phyloP scores from a whole-genome alignment of 805 yeast species.

The Monosporozyma aquatica region DNA sequence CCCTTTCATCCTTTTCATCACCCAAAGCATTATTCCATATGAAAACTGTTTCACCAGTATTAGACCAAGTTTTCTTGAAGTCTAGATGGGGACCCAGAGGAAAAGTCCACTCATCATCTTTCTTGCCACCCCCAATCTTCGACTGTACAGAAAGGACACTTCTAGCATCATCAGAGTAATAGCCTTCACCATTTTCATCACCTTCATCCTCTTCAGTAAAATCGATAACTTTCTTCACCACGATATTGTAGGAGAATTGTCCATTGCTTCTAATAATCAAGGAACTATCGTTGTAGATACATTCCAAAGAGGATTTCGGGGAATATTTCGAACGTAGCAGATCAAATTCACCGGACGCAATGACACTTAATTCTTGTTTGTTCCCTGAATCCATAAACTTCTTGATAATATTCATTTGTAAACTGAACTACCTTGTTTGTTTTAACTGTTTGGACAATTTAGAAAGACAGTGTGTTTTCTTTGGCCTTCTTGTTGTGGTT shows the following conservation, averaged over 20 bases:
- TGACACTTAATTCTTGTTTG: conserved; percentile 51
- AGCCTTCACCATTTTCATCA: conserved; percentile 41
- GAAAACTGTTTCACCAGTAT: conserved; percentile 49
- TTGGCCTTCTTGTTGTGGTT: too few relatives aligned
- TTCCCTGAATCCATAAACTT: conserved; percentile 50
- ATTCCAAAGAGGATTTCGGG: conserved; percentile 81
- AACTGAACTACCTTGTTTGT: too few relatives aligned
- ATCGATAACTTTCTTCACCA: conserved; percentile 60
- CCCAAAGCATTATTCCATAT: conserved; percentile 80
- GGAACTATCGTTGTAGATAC: conserved; percentile 71
- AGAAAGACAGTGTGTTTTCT: too few relatives aligned
- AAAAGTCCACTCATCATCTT: conserved; percentile 62
- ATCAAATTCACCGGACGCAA: conserved; percentile 74
- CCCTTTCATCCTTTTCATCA: conserved; percentile 71
- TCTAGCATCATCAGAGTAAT: conserved; percentile 30
- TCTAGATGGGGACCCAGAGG: conserved; percentile 52
- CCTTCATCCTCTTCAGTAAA: conserved; percentile 47
- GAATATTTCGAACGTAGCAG: conserved; percentile 66
- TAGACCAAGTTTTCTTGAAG: conserved; percentile 43
- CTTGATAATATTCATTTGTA: conserved; percentile 59
- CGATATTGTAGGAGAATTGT: conserved; percentile 59
- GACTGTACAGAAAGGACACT: conserved; percentile 28
- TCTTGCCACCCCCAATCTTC: conserved; percentile 37
- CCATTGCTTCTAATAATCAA: conserved; percentile 62
- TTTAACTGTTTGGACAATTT: too few relatives aligned